Evolutionary conservation across 2,329 filamentous ascomycete species (phyloP), one percentile per base, ranked within the genome.

Genomic region (Chaetothyriales sp.): DNA sequence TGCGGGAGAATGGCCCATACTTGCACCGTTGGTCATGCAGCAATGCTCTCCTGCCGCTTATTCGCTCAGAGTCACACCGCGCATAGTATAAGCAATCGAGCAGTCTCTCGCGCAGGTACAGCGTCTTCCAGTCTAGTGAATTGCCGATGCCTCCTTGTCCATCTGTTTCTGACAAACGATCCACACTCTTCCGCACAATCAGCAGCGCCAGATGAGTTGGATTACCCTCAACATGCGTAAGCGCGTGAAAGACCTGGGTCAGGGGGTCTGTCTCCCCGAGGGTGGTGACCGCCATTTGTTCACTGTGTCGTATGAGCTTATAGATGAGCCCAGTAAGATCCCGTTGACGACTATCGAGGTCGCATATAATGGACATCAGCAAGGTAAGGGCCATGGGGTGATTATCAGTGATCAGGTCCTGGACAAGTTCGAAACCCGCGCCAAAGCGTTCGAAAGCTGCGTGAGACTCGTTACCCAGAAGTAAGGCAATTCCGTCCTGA

Each of bases 21-120:
- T 22, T 44, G 44, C n/a, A 3, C 8, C 5, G 22, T 25, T 25
- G 22, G 22, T 25, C 22, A 6, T 25, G 22, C 22, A 55, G 46
- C 13, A 55, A 46, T 18, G 4, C 18, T 5, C 19, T 37, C 22
- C 54, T 50, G 44, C 45, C 45, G 18, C 10, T 40, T 13, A 22
- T 13, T 6, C 51, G 50, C 25, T 47, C 25, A 13, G n/a, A 20
- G 6, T 40, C 22, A 33, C 46, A 53, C 5, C 51, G 44, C 5
- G 40, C 49, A 20, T 53, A 44, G 29, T 50, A 55, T 13, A 55
- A 45, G 33, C 50, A 40, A n/a, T 55, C 53, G 44, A 50, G 52
- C 33, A 52, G 45, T 13, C 53, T 43, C 50, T 55, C 53, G 18
- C 47, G 47, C 13, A 55, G 47, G 25, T 55, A 55, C 2, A 55